Evolutionary conservation across 2,329 filamentous ascomycete genomes (phyloP), one percentile per base, ranked within the genome.

Genomic region (Didymella sp.): DNA sequence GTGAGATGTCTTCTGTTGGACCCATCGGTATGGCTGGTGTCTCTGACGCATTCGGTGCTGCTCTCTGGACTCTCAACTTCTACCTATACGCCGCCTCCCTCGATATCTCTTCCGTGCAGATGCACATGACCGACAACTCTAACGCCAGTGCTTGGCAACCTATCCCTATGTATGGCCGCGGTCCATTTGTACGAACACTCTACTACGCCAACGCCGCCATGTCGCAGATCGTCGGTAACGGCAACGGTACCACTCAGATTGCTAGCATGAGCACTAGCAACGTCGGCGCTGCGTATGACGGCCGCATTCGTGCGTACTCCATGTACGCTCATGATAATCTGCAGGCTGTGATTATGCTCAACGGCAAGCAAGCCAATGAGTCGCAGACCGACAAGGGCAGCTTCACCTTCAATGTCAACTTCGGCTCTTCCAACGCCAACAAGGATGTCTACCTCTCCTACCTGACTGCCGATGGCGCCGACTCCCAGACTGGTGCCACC

Each of bases 121-220:
- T 83, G 75, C 81, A 84, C 74, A 82, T 83, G 81, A 83, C 81
- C 9, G 80, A 82, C 68, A 82, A 82, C 68, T 82, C 80, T 58
- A 80, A 80, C 61, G 79, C 80, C 6, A 77, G 77, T 52, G 79
- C 81, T 2, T 84, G 81, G 81, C 77, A 80, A 59, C 81, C 81
- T 15, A 72, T 79, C 33, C 46, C 69, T 17, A 69, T 76, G 56
- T 75, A 78, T 59, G 77, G 73, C 25, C 74, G 68, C 5, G 68
- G 71, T 24, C 76, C 79, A 1, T 77, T 77, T 60, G 79, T 83
- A 9, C 77, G 81, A 24, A 80, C 81, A 1, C 72, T 77, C 42
- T 84, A 84, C 73, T 83, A 83, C 59, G 80, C 78, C 55, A 76
- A 80, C 59, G 81, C 78, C n/a, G 81, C 81, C 31, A 78, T 83